Evolutionary conservation across 371 early-diverging fungal genomes (phyloP).

Genomic region (Mortierella sp.): DNA sequence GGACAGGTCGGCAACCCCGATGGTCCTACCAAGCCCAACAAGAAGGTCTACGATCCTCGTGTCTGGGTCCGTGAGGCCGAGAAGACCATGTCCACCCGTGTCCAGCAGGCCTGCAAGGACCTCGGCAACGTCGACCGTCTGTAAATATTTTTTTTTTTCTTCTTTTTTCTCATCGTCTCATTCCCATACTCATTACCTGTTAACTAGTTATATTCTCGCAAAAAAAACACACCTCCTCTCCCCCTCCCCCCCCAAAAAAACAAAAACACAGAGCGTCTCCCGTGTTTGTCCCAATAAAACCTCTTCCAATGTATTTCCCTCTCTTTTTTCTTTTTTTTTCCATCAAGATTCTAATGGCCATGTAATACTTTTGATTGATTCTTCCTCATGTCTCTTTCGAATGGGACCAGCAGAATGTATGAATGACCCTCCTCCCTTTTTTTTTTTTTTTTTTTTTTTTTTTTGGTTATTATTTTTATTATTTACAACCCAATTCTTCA

Average conservation of each 20-base stretch:
- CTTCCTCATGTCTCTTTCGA: too few species aligned
- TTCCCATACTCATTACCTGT: too few species aligned
- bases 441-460: too few species aligned
- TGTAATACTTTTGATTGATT: too few species aligned
- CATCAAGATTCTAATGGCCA: background rate
- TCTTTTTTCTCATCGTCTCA: too few species aligned
- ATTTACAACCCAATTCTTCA: too few species aligned
- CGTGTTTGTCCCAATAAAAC: background rate
- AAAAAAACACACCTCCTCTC: background rate
- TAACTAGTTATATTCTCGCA: background rate
- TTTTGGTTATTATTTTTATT: too few species aligned
- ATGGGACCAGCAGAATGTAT: too few species aligned
- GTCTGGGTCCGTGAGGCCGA: constrained; percentile 89
- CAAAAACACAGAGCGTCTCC: background rate
- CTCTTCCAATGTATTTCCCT: background rate
- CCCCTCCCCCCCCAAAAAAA: too few species aligned
- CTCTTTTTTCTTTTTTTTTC: background rate
- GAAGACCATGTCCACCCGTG: constrained; percentile 84
- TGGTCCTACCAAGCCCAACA: constrained; percentile 91
- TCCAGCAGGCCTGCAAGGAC: constrained; percentile 80
- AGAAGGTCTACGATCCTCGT: constrained; percentile 95
- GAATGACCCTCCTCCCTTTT: too few species aligned
- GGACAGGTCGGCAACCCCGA: constrained; percentile 94
- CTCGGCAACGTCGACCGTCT: constrained; percentile 75
- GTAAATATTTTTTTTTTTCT: constrained; percentile 56